phyloP scores from a whole-genome alignment of 192 early-diverging fungal genomes.

The Rhizoclosmatium globosum region DNA sequence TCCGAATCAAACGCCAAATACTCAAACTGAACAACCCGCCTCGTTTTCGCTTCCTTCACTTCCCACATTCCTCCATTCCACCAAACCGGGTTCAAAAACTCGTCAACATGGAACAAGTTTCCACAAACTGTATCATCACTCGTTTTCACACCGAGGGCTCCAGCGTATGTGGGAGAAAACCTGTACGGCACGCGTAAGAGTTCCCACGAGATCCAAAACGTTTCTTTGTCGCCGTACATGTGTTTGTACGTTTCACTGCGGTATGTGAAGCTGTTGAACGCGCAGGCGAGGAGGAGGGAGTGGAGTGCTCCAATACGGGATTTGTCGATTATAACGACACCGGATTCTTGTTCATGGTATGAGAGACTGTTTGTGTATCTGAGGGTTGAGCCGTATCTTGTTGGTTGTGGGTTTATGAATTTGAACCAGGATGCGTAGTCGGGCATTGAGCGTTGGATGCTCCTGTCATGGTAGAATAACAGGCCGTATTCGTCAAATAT shows the following conservation, averaged over 20 bases:
- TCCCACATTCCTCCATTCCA: neutral
- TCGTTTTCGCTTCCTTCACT: neutral
- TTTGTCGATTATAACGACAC: slow-evolving; percentile 72
- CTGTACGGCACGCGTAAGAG: slow-evolving; percentile 65
- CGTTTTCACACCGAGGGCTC: slow-evolving; percentile 54
- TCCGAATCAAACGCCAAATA: neutral
- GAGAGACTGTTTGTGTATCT: slow-evolving; percentile 51
- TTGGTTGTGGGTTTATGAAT: slow-evolving; percentile 56
- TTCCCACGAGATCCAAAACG: slow-evolving; percentile 64
- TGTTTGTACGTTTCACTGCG: slow-evolving; percentile 27
- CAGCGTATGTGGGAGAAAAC: slow-evolving; percentile 62
- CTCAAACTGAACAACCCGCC: neutral
- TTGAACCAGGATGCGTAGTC: slow-evolving; percentile 52
- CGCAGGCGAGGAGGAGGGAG: slow-evolving; percentile 61
- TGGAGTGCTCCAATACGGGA: slow-evolving; percentile 44
- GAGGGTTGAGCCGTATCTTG: slow-evolving; percentile 44
- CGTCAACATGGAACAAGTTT: neutral
- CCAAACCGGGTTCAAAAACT: neutral
- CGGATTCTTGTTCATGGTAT: slow-evolving; percentile 70
- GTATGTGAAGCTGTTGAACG: slow-evolving; percentile 50
- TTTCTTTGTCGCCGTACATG: slow-evolving; percentile 23
- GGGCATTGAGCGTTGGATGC: slow-evolving; percentile 14
- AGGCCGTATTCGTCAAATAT: slow-evolving; percentile 53
- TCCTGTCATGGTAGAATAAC: slow-evolving; percentile 69
- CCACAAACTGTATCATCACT: neutral